A percentile compares a stretch with the other conserved stretches of the same genome.
phyloP scores from a whole-genome alignment of 305 asterid species.

The Ruellia speciosa region DNA sequence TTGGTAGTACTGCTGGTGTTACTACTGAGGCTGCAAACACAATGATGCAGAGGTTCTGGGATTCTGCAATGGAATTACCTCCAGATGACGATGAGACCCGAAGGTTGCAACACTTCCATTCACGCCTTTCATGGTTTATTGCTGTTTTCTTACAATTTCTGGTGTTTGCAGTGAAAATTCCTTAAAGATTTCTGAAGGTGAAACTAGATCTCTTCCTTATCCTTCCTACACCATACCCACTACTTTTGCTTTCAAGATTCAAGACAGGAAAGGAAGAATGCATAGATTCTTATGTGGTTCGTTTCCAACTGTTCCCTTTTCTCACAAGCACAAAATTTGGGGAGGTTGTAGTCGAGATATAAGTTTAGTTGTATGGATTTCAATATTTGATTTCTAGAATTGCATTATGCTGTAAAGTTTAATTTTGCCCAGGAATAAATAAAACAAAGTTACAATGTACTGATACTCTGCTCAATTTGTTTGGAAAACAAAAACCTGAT shows the following conservation, averaged over 20 bases:
- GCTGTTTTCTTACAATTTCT: slow-evolving; percentile 26
- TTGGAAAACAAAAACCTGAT: too few species aligned
- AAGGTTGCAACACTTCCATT: slow-evolving; percentile 38
- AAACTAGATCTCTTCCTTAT: slow-evolving; percentile 52
- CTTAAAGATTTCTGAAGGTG: slow-evolving; percentile 74
- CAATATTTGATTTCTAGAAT: too few species aligned
- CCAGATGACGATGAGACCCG: slow-evolving; percentile 82
- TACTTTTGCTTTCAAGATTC: slow-evolving; percentile 74
- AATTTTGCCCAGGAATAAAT: too few species aligned
- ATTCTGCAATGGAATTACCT: slow-evolving; percentile 80
- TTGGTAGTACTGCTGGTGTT: slow-evolving; percentile 73
- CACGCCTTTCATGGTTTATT: slow-evolving; percentile 10
- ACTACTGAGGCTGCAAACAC: slow-evolving; percentile 59
- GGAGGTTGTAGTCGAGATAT: too few species aligned
- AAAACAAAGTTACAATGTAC: too few species aligned
- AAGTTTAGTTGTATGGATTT: too few species aligned
- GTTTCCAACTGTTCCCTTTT: too few species aligned
- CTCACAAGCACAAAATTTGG: too few species aligned
- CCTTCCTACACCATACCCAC: slow-evolving; percentile 18
- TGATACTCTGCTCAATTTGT: too few species aligned
- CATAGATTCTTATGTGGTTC: slow-evolving; percentile 38
- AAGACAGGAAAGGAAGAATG: slow-evolving; percentile 84
- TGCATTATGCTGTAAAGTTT: too few species aligned
- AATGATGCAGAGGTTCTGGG: slow-evolving; percentile 96
- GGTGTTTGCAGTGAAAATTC: slow-evolving; percentile 64